Percentiles rank a stretch among this genome's conserved stretches.
Conservation (phyloP, 2,329 filamentous ascomycete species). For the Furcasterigmium furcatum region DNA sequence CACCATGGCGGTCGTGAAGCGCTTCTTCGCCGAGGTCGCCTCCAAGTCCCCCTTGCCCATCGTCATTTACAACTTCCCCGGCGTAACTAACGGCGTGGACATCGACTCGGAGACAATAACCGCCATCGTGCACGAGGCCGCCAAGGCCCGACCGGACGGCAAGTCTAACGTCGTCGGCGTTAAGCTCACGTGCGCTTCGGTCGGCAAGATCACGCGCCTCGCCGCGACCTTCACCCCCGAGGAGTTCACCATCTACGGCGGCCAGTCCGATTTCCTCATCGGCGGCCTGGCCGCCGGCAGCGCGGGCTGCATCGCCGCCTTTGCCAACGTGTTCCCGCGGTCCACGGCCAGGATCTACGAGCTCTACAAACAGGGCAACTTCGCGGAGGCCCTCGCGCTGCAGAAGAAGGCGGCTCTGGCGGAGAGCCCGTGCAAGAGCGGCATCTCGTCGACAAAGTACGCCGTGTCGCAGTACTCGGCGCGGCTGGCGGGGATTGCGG, state of each 20-base stretch:
- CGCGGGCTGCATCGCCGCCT: slow-evolving; percentile 58
- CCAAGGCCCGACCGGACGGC: slow-evolving; percentile 36
- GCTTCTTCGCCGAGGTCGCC: slow-evolving; percentile 61
- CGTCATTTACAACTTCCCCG: slow-evolving; percentile 72
- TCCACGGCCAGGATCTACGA: slow-evolving; percentile 44
- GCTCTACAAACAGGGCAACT: slow-evolving; percentile 42
- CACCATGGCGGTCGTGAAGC: slow-evolving; percentile 53
- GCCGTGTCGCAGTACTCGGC: slow-evolving; percentile 32
- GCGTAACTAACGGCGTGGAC: slow-evolving; percentile 63
- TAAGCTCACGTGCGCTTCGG: slow-evolving; percentile 72
- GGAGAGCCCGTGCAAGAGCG: slow-evolving; percentile 54
- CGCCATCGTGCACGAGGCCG: slow-evolving; percentile 36
- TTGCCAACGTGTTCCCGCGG: slow-evolving; percentile 58
- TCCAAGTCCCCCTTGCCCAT: slow-evolving; percentile 58
- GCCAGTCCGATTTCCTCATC: slow-evolving; percentile 70
- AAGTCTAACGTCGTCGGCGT: slow-evolving; percentile 61
- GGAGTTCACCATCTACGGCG: slow-evolving; percentile 65
- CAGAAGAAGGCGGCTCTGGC: slow-evolving; percentile 48
- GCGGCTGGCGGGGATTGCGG: slow-evolving; percentile 9
- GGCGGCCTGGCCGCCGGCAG: slow-evolving; percentile 56
- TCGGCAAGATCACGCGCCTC: slow-evolving; percentile 67
- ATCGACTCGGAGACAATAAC: slow-evolving; percentile 64
- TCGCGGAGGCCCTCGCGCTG: slow-evolving; percentile 41
- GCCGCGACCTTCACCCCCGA: slow-evolving; percentile 43
- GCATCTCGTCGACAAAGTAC: slow-evolving; percentile 60